phyloP scores from a whole-genome alignment of 352 stramenopile species.

The Globisporangium nodosum region DNA sequence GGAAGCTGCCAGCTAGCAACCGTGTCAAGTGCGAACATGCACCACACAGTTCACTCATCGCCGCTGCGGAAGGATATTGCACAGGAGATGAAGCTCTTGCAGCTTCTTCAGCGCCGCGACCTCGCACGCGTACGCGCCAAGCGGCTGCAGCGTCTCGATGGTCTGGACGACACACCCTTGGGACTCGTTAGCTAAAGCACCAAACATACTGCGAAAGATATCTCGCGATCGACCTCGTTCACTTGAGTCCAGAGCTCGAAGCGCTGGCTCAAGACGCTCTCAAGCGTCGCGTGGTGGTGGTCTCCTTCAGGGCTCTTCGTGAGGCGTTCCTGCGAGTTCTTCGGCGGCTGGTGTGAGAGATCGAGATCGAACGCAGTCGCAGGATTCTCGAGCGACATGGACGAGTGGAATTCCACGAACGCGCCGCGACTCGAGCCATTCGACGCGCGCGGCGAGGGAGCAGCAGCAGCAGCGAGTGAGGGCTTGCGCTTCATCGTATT shows the following conservation, averaged over 20 bases:
- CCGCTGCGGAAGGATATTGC: conserved; percentile 48
- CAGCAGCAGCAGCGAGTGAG: too few relatives aligned
- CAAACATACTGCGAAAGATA: too few relatives aligned
- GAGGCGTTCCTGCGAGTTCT: conserved; percentile 1
- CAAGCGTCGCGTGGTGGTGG: background rate
- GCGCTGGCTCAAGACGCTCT: background rate
- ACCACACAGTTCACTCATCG: background rate
- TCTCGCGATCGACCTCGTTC: conserved; percentile 20
- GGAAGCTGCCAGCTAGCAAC: background rate
- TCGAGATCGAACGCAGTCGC: conserved; percentile 22
- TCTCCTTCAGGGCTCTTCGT: conserved; percentile 16
- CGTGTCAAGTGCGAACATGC: too few relatives aligned
- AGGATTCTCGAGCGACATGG: conserved; percentile 58
- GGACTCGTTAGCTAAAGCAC: too few relatives aligned
- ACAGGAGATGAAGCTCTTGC: conserved; percentile 51
- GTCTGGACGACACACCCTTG: conserved; percentile 10
- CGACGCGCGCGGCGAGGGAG: background rate
- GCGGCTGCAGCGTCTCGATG: conserved; percentile 21
- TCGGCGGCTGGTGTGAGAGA: background rate
- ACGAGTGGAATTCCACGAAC: conserved; percentile 63
- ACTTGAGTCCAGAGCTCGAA: background rate
- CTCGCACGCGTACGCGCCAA: conserved; percentile 28
- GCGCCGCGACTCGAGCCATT: too few relatives aligned
- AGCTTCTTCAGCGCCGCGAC: conserved; percentile 34
- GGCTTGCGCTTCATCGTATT: too few relatives aligned